phyloP scores from a whole-genome alignment of 495 filamentous ascomycete genomes.

The Neurospora tetraspora region DNA sequence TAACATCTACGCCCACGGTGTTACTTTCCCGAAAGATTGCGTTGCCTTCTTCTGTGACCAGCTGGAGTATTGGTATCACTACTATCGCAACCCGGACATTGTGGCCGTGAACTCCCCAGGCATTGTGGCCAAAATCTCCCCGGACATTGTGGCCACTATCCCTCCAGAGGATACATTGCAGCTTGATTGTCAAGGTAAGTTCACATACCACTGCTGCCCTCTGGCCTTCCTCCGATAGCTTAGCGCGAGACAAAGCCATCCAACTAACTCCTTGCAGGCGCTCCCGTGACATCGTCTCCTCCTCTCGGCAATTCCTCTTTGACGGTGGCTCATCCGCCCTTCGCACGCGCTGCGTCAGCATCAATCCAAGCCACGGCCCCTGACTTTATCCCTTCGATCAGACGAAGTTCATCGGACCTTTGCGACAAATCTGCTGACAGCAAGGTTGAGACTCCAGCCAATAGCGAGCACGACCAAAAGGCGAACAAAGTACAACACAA shows the following conservation, averaged over 20 bases:
- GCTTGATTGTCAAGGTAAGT: not conserved
- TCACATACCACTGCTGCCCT: not conserved
- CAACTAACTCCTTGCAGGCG: not conserved
- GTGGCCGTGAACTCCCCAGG: not conserved
- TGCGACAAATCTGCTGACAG: no score
- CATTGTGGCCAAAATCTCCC: not conserved
- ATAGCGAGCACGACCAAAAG: not conserved
- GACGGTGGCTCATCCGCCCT: not conserved
- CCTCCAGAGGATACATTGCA: not conserved
- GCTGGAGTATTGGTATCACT: slow-evolving; percentile 4
- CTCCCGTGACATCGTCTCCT: not conserved
- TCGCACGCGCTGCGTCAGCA: not conserved
- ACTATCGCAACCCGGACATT: not conserved
- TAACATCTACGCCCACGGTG: not conserved
- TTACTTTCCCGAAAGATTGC: not conserved
- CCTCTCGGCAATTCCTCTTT: not conserved
- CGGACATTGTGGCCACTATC: not conserved
- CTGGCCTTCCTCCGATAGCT: not conserved
- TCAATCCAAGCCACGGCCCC: not conserved
- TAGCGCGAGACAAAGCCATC: not conserved
- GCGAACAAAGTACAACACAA: not conserved
- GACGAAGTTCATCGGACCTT: not conserved
- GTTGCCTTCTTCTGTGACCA: not conserved
- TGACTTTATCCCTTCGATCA: not conserved
- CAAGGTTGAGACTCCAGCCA: not conserved